Conservation (phyloP, 768 basidiomycete species). For the Lentinula aciculospora region DNA sequence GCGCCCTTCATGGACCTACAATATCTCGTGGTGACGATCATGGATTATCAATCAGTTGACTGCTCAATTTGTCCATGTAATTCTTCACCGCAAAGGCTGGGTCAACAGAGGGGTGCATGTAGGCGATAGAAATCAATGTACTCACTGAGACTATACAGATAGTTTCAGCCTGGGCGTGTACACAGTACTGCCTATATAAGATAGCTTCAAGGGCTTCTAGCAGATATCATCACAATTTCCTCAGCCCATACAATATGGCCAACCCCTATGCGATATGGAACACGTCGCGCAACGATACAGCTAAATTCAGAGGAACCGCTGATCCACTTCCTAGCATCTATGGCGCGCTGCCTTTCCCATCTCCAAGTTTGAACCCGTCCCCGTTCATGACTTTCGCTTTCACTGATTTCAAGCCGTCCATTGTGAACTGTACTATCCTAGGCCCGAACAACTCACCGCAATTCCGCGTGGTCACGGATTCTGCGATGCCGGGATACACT, state of each 20-base stretch:
- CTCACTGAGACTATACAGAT: neutral
- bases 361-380: neutral
- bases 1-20: neutral
- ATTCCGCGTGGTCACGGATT: conserved; percentile 33
- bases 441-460: conserved; percentile 35
- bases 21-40: neutral
- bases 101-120: neutral
- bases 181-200: neutral
- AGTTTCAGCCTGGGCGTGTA: neutral
- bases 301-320: too few relatives aligned
- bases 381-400: conserved; percentile 35
- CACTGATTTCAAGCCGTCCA: conserved; percentile 29
- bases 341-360: neutral
- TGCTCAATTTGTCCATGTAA: neutral
- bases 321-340: neutral
- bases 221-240: too few relatives aligned
- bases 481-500: conserved; percentile 25
- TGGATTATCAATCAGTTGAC: neutral
- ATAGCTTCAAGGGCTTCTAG: neutral
- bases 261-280: neutral
- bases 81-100: neutral
- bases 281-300: neutral
- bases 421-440: conserved; percentile 38
- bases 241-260: neutral
- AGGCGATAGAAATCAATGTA: neutral